Percentiles rank a stretch among this genome's conserved stretches.
Conservation (phyloP, 352 stramenopile genomes). For the Globisporangium polare region DNA sequence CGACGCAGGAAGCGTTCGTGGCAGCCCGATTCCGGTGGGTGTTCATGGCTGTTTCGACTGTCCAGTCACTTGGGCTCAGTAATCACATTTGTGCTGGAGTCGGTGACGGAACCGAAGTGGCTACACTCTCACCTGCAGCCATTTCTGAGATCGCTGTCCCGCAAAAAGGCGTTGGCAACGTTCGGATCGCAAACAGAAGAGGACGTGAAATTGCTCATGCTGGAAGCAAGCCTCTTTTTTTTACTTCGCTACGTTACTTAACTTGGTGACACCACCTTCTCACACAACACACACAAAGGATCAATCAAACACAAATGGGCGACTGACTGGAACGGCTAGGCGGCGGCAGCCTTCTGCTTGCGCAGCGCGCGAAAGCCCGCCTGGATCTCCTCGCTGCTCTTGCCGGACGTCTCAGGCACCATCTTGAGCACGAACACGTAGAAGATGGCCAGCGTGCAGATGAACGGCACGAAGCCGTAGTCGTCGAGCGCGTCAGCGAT, state of each 20-base stretch:
- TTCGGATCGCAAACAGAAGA: too few species aligned
- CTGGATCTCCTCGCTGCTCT: slow-evolving; percentile 30
- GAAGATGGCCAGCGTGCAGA: slow-evolving; percentile 23
- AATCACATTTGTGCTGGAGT: neutral
- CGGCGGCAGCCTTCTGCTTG: slow-evolving; percentile 8
- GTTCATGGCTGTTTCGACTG: too few species aligned
- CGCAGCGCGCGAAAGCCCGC: slow-evolving; percentile 15
- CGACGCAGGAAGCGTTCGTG: too few species aligned
- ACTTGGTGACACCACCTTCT: too few species aligned
- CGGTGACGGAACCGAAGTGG: neutral
- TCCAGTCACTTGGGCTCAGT: neutral
- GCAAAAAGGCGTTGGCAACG: too few species aligned
- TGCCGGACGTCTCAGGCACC: slow-evolving; percentile 21
- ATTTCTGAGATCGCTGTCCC: neutral
- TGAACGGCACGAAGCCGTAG: slow-evolving; percentile 30
- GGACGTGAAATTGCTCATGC: too few species aligned
- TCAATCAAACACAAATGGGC: too few species aligned
- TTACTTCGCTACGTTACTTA: too few species aligned
- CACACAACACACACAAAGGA: too few species aligned
- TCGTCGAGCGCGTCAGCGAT: slow-evolving; percentile 26
- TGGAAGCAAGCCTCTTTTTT: too few species aligned
- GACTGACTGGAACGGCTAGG: too few species aligned
- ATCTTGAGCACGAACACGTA: neutral
- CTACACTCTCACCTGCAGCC: neutral
- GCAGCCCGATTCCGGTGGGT: too few species aligned